Evolutionary conservation across 1,284 basidiomycete species (phyloP).

Genomic region (Leccinum variabile): DNA sequence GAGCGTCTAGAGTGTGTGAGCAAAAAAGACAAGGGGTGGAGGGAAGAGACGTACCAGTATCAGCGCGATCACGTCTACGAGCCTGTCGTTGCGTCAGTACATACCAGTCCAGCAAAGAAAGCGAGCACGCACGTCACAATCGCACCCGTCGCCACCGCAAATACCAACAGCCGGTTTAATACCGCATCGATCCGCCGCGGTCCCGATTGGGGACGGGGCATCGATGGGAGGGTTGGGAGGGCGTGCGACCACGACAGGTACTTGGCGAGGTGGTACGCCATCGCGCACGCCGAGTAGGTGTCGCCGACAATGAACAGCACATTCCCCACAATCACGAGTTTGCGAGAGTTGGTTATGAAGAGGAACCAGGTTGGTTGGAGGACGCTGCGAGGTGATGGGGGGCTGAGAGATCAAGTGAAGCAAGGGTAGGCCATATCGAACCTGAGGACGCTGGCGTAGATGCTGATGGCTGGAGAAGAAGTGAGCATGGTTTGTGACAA

Average conservation of each 20-base stretch:
- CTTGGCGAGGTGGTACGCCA: constrained; percentile 28
- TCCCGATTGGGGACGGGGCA: constrained; percentile 1
- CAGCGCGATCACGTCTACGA: constrained; percentile 30
- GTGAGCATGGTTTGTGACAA: background rate
- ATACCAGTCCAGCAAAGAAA: background rate
- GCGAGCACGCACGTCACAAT: constrained; percentile 25
- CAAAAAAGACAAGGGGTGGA: background rate
- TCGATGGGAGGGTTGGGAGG: background rate
- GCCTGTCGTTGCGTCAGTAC: constrained; percentile 13
- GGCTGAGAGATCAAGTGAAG: background rate
- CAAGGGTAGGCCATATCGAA: background rate
- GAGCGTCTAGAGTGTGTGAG: constrained; percentile 17
- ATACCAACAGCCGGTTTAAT: constrained; percentile 28
- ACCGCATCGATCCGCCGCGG: constrained; percentile 24
- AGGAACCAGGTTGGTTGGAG: constrained; percentile 15
- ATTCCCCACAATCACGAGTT: constrained; percentile 25
- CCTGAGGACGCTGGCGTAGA: constrained; percentile 21
- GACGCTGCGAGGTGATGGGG: constrained; percentile 9
- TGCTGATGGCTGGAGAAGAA: constrained; percentile 21
- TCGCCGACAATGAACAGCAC: constrained; percentile 29
- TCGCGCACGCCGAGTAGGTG: constrained; percentile 21
- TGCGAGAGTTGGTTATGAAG: constrained; percentile 12
- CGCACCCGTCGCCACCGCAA: constrained; percentile 30
- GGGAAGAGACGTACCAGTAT: background rate
- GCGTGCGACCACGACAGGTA: constrained; percentile 3